A percentile compares a stretch with the other conserved stretches of the same genome.
These are phyloP conservation scores for Dioszegia crocea DNA, from an alignment of 768 basidiomycete species.

Conservation along the genomic window DNA sequence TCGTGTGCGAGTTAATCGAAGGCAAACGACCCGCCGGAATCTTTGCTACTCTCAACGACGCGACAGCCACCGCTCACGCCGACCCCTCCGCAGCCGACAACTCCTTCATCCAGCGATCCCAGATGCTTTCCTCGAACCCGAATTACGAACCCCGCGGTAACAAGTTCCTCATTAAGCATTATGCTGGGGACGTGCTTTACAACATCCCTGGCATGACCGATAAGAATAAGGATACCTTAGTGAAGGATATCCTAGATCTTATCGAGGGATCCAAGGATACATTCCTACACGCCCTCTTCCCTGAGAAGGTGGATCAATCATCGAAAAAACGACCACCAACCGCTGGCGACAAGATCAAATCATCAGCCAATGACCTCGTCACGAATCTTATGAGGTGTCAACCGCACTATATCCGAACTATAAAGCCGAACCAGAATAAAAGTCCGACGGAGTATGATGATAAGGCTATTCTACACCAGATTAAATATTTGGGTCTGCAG, in stretches of 20 bases:
- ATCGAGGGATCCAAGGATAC: slow-evolving; percentile 72
- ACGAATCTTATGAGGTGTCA: slow-evolving; percentile 96
- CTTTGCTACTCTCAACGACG: slow-evolving; percentile 95
- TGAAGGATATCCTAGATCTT: slow-evolving; percentile 91
- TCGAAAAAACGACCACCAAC: slow-evolving; percentile 98
- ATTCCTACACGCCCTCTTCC: slow-evolving; percentile 85
- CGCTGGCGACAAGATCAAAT: slow-evolving; percentile 92
- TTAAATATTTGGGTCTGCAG: slow-evolving; percentile 97
- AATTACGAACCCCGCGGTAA: slow-evolving; percentile 93
- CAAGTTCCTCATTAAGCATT: slow-evolving; percentile 93
- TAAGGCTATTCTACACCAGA: slow-evolving; percentile 95
- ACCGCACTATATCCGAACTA: slow-evolving; percentile 97
- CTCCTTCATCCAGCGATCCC: slow-evolving; percentile 88
- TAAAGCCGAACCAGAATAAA: slow-evolving; percentile 97
- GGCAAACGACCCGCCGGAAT: slow-evolving; percentile 94
- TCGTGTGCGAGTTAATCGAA: slow-evolving; percentile 97
- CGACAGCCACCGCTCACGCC: slow-evolving; percentile 97
- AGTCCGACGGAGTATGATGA: slow-evolving; percentile 85
- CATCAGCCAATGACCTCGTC: slow-evolving; percentile 89
- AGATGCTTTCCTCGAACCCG: slow-evolving; percentile 72
- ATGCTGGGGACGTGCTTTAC: slow-evolving; percentile 98
- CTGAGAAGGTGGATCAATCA: slow-evolving; percentile 89
- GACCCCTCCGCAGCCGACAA: slow-evolving; percentile 94
- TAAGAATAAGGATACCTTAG: slow-evolving; percentile 96
- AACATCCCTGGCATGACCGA: slow-evolving; percentile 98